phyloP scores from a whole-genome alignment of 441 rosid genomes.

The Aquilaria agallochum region DNA sequence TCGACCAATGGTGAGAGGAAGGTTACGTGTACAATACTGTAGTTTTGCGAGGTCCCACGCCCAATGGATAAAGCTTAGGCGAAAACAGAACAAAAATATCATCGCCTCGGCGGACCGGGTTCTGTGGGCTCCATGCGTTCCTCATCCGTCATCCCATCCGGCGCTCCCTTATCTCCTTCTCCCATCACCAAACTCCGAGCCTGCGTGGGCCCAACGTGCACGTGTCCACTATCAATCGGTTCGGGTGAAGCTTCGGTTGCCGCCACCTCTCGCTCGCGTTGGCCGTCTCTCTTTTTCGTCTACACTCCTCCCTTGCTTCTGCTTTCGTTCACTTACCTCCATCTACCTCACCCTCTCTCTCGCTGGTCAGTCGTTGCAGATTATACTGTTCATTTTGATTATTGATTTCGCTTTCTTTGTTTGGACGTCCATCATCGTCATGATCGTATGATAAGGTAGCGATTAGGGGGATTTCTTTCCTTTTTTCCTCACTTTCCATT shows the following conservation, averaged over 20 bases:
- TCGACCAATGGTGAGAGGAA: neutral
- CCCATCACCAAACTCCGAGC: slow-evolving; percentile 31
- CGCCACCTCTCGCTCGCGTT: slow-evolving; percentile 20
- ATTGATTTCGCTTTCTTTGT: neutral
- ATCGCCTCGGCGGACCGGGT: neutral
- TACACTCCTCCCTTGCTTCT: neutral
- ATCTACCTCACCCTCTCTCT: neutral
- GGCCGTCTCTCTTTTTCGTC: neutral
- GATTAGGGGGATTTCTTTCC: neutral
- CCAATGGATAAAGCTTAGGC: neutral
- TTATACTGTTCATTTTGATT: neutral
- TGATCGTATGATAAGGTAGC: slow-evolving; percentile 21
- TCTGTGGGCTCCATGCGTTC: neutral
- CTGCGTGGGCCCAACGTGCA: slow-evolving; percentile 11
- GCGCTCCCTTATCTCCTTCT: slow-evolving; percentile 7
- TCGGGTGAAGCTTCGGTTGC: slow-evolving; percentile 23
- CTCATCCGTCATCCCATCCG: neutral
- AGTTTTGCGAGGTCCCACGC: neutral
- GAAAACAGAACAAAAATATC: neutral
- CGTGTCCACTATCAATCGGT: slow-evolving; percentile 31
- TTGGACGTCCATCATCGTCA: neutral
- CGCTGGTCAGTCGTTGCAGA: too few species aligned
- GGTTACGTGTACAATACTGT: neutral
- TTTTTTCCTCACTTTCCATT: neutral
- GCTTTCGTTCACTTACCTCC: neutral